phyloP scores from a whole-genome alignment of 139 green algal genomes.

The Zygnema cylindricum region DNA sequence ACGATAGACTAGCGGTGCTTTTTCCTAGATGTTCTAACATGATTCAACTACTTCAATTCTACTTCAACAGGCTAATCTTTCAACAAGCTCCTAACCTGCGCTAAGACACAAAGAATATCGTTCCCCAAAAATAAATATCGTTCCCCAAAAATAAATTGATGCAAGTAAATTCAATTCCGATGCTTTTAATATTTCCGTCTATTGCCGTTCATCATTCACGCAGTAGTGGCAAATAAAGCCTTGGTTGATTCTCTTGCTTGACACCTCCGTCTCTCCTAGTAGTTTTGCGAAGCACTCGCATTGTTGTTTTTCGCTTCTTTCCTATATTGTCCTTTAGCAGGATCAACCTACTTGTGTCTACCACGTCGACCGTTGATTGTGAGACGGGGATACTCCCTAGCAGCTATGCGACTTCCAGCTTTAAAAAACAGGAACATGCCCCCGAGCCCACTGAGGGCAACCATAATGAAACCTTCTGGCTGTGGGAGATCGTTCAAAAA shows the following conservation, averaged over 20 bases:
- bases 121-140: too few relatives aligned
- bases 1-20: too few relatives aligned
- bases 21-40: too few relatives aligned
- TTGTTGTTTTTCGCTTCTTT: background rate
- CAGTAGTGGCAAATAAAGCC: background rate
- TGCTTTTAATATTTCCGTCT: background rate
- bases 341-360: background rate
- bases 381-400: background rate
- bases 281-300: background rate
- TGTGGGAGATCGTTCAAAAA: conserved; percentile 20
- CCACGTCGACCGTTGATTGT: background rate
- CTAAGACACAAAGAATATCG: too few relatives aligned
- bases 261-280: too few relatives aligned
- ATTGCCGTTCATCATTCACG: background rate
- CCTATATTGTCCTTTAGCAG: too few relatives aligned
- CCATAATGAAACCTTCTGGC: conserved; percentile 4
- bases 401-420: background rate
- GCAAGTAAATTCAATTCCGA: background rate
- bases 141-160: too few relatives aligned
- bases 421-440: conserved; percentile 10
- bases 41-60: too few relatives aligned
- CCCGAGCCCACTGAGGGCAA: background rate
- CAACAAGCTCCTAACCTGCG: too few relatives aligned
- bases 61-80: too few relatives aligned
- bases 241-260: background rate